Conservation (phyloP, 192 early-diverging fungal species). For the Podila horticola region DNA sequence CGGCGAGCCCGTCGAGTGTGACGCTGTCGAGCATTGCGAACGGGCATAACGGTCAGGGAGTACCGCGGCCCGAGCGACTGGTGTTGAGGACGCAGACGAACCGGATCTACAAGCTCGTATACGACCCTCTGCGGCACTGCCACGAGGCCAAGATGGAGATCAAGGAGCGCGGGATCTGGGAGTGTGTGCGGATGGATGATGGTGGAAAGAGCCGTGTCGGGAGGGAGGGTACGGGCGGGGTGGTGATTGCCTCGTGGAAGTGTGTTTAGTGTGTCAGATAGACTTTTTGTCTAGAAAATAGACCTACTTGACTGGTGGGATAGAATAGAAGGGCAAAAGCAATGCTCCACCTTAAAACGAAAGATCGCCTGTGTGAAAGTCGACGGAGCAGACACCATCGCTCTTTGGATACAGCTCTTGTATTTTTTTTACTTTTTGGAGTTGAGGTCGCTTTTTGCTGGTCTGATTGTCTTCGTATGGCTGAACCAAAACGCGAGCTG, state of each 20-base stretch:
- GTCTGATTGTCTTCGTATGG: too few species aligned
- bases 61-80: slow-evolving; percentile 28
- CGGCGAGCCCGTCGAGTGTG: background rate
- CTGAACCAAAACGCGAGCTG: too few species aligned
- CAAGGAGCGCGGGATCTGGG: slow-evolving; percentile 43
- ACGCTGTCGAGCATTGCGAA: background rate
- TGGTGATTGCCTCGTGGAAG: slow-evolving; percentile 44
- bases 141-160: slow-evolving; percentile 40
- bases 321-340: too few species aligned
- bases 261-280: slow-evolving; percentile 5
- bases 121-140: slow-evolving; percentile 37
- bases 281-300: too few species aligned
- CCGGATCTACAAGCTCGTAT: slow-evolving; percentile 29
- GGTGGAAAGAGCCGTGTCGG: slow-evolving; percentile 41
- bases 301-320: too few species aligned
- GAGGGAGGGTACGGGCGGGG: slow-evolving; percentile 35
- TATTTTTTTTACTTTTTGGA: too few species aligned
- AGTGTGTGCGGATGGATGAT: slow-evolving; percentile 50
- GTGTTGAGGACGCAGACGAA: slow-evolving; percentile 46
- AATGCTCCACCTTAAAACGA: background rate
- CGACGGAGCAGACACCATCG: background rate
- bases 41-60: background rate
- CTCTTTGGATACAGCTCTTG: too few species aligned
- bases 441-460: too few species aligned
- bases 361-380: background rate